phyloP scores from a whole-genome alignment of 2,329 filamentous ascomycete genomes.

The Shiraia sp. region DNA sequence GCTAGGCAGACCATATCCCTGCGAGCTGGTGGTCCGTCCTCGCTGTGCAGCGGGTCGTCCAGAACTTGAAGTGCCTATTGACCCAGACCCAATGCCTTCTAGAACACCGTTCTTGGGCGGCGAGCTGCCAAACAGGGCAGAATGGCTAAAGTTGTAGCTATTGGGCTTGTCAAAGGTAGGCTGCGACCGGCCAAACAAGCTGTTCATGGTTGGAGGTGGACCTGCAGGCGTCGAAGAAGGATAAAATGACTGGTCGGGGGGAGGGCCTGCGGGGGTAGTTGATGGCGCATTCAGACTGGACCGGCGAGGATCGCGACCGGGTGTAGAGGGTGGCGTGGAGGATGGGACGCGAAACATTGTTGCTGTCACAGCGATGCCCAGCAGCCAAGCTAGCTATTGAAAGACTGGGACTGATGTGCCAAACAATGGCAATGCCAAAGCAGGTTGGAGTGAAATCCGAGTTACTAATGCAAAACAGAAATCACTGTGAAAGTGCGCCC shows the following conservation, averaged over 20 bases:
- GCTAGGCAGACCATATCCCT: constrained; percentile 40
- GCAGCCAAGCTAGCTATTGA: background rate
- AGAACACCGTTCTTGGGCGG: constrained; percentile 36
- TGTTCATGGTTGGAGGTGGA: constrained; percentile 51
- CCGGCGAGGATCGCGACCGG: constrained; percentile 28
- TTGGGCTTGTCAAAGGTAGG: constrained; percentile 33
- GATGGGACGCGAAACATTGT: constrained; percentile 42
- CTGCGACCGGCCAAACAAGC: constrained; percentile 57
- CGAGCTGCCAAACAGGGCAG: constrained; percentile 34
- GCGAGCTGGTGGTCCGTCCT: constrained; percentile 27
- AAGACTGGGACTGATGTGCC: constrained; percentile 3
- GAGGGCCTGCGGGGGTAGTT: constrained; percentile 61
- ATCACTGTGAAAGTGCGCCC: background rate
- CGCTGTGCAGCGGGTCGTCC: constrained; percentile 33
- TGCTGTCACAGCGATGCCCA: constrained; percentile 9
- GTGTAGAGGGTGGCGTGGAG: constrained; percentile 43
- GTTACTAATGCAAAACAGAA: too few relatives aligned
- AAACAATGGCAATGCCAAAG: constrained; percentile 11
- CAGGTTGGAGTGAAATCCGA: too few relatives aligned
- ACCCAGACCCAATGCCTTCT: constrained; percentile 32
- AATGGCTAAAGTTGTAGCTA: constrained; percentile 21
- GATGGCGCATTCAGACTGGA: constrained; percentile 49
- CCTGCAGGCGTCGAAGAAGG: constrained; percentile 61
- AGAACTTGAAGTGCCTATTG: constrained; percentile 31
- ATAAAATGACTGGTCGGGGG: constrained; percentile 51